Evolutionary conservation across 2,329 filamentous ascomycete species (phyloP), one percentile per base, ranked within the genome.

Genomic region (Malbranchea zuffiana): DNA sequence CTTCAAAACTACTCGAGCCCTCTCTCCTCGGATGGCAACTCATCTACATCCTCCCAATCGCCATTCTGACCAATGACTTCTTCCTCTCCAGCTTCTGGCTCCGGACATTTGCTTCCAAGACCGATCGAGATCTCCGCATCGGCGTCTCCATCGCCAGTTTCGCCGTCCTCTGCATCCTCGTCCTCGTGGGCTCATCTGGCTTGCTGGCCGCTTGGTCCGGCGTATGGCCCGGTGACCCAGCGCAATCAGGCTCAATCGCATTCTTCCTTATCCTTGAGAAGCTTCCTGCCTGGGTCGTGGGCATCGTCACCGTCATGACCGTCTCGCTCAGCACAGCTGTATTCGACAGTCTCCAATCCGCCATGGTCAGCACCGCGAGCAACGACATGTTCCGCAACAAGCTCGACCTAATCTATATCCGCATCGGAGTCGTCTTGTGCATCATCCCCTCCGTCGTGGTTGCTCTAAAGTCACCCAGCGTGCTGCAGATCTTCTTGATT

Each of bases 81-180:
- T 90, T 90, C 65, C 67, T 90, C 28, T 84, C 81, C 20, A 80
- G 75, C 47, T 86, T 84, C 60, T 90, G 83, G 83, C 73, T 88
- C 57, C 78, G 83, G 34, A 82, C 82, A 4, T 90, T 90, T 51
- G 80, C 82, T 12, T 81, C 81, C 35, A 79, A 56, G 56, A 83
- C 80, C 0, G 82, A 90, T 66, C 78, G 71, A 50, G 82, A 88
- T 52, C 72, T 90, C 5, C 78, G 75, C 67, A 67, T 87, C 37
- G 84, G 82, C 32, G 71, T 82, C 19, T 71, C 71, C n/a, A 67
- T 83, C 33, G 82, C 83, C 12, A 72, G 72, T 5, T 61, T 74
- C 3, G 67, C 66, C 16, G 75, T 85, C 15, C 67, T 83, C 35
- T 65, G 77, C 50, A 78, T 88, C 47, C 65, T 88, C 20, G 78